Base-by-base conservation (phyloP, 768 basidiomycete species). In the Collybia sordida region DNA sequence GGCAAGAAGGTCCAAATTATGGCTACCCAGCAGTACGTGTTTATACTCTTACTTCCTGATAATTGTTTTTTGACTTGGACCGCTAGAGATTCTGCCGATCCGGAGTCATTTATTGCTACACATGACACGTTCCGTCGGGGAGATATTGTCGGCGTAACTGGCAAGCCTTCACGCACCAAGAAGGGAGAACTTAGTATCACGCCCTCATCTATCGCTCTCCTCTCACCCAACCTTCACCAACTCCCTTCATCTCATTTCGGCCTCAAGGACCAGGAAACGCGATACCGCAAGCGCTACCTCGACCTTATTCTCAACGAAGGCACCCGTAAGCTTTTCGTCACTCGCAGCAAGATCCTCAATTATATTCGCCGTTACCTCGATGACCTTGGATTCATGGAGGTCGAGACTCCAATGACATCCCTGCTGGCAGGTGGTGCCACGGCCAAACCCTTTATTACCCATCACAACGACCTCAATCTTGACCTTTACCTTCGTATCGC, bases 391-490 rank as follows among this genome's bases (percentile, higher is more conserved):
- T 99, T 99, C 79, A 84, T 98, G 70, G 97, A 99, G 71, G 95
- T 98, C 54, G 96, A 99, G 72, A 99, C 97, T 1, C 97, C 97
- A 5, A 97, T 99, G 79, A 99, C 90, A 72, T 94, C 88, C 62
- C 82, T 97, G 76, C 82, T 91, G 58, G 97, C 97, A 1, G 97
- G 97, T 22, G 97, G 97, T 48, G 97, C 97, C 12, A 98, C 94
- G 1, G 97, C 97, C 59, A 98, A 98, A 79, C 97, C 97, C 2
- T 99, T 99, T 75, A 65, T 99, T 66, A 99, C 96, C 0, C 97
- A 98, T 67, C 97, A 99, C 74, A 99, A 99, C 74, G 96, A 98
- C 66, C 89, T 99, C 54, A 79, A 92, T 68, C 85, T 98, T 62
- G 94, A 99, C 67, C 77, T 99, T 8, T 98, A 88, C 81, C 88